Base-by-base conservation (phyloP, 495 filamentous ascomycete species). In the Hypoxylon intermedium region DNA sequence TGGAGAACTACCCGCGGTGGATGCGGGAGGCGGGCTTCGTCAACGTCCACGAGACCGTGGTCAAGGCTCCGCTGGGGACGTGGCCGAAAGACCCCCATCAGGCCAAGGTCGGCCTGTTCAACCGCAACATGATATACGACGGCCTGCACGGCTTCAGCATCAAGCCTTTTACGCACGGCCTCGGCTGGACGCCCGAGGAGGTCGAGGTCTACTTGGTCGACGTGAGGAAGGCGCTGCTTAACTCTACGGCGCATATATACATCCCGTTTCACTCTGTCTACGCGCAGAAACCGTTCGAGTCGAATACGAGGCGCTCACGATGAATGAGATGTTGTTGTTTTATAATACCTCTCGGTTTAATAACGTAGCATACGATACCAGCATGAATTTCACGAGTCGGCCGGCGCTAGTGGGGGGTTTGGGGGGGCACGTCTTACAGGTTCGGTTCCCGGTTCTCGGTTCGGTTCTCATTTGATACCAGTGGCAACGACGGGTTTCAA, bases 81-180 rank as follows among this genome's bases (percentile, higher is more conserved):
- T 87, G 84, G 85, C 77, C 86, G 0, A 75, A 75, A 42, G 82
- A 90, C 58, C 73, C 72, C 9, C 75, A 73, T n/a, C 44, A 82
- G 33, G 83, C 78, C 43, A 70, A 75, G 26, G 61, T 86, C 36
- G 86, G 87, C 20, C 41, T 69, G 21, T 77, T 72, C 45, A 61
- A 68, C 20, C 66, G 74, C 15, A 69, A 70, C 19, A 71, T 78
- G 67, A 64, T 73, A 31, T 63, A 74, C 48, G 75, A 78, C 36
- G 77, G 75, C 23, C 56, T 81, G 19, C 73, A 82, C 52, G 78
- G 64, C 9, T 71, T 81, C 48, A 67, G 68, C 16, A 65, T 79
- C 33, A 63, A 63, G 4, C 62, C 77, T 3, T 85, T 87, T 57
- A 85, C 82, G 1, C 77, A 78, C 13, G 74, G 80, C n/a, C 74